Conservation (phyloP, 2,329 filamentous ascomycete genomes). For the Penicillium sp. region DNA sequence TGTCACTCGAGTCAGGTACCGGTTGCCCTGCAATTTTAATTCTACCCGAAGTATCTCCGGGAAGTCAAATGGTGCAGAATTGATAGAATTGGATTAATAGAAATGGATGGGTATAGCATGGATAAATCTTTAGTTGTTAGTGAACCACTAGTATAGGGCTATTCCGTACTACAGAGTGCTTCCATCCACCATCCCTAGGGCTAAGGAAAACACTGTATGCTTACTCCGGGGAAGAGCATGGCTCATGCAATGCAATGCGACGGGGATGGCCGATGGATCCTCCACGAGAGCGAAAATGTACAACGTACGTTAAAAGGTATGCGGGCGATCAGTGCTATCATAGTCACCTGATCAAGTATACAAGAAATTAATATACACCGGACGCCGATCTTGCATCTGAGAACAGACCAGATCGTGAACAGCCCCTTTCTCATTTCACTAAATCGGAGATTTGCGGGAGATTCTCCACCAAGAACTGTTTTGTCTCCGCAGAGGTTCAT, state of each 20-base stretch:
- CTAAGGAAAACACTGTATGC: background rate
- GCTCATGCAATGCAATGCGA: slow-evolving; percentile 30
- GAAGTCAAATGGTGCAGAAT: background rate
- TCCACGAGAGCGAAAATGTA: slow-evolving; percentile 14
- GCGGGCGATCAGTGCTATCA: slow-evolving; percentile 12
- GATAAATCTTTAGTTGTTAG: too few relatives aligned
- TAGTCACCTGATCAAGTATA: slow-evolving; percentile 23
- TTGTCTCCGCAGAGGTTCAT: slow-evolving; percentile 12
- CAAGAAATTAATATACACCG: background rate
- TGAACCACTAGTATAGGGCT: too few relatives aligned
- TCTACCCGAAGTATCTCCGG: slow-evolving; percentile 5
- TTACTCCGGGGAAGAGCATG: slow-evolving; percentile 19
- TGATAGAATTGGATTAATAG: background rate
- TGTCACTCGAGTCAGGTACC: slow-evolving; percentile 22
- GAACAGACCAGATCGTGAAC: slow-evolving; percentile 27
- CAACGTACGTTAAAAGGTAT: background rate
- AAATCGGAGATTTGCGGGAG: slow-evolving; percentile 25
- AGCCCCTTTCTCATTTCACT: slow-evolving; percentile 15
- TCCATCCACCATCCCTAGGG: background rate
- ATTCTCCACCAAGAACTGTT: slow-evolving; percentile 17
- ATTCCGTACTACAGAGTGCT: too few relatives aligned
- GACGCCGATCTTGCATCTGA: slow-evolving; percentile 21
- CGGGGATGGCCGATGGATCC: slow-evolving; percentile 18
- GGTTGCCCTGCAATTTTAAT: slow-evolving; percentile 12
- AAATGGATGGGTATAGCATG: background rate